Evolutionary conservation across 1,139 yeast genomes (phyloP), one percentile per base, ranked within the genome.

Genomic region (Zygoascus sp.): DNA sequence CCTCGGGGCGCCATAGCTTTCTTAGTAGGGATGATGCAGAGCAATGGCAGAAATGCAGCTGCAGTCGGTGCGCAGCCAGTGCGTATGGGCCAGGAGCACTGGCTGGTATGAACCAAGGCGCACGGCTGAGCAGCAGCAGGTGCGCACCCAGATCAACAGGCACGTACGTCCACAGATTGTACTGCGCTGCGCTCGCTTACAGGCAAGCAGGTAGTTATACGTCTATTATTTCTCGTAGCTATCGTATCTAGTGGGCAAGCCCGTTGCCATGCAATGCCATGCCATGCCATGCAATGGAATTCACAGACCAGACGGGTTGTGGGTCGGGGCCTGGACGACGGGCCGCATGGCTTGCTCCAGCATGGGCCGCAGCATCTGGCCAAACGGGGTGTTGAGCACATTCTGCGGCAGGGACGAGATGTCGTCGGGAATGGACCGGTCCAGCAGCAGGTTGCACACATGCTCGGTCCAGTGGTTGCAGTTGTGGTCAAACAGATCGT

Each of bases 391-490:
- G 34, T 66, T 66, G 50, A 81, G 68, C 2, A 82, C 87, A 34
- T 69, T 70, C 40, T 73, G 71, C 0, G 89, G 88, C 39, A 81
- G 67, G 21, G 69, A 64, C 44, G 74, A 64, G 22, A 82, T 80
- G 43, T 69, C 63, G 8, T 56, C 70, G 45, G 70, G 83, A 64
- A 64, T 77, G 66, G 58, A 73, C 58, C 70, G 67, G 13, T 83
- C 85, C 35, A 78, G 80, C 52, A 81, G 66, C 54, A 82, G 81
- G 54, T 81, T 81, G 42, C 77, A 61, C 48, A 79, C 58, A 41
- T 74, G 78, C 53, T 80, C 76, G 13, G 83, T 73, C 64, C 82
- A 81, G 55, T 82, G 84, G 63, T 82, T 82, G 62, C 89, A 82
- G 59, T 82, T 82, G 63, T 81, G 81, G 47, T 75, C 75, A 52